Base-by-base conservation (phyloP, 73 alveolate genomes). In the Blepharisma stoltei region DNA sequence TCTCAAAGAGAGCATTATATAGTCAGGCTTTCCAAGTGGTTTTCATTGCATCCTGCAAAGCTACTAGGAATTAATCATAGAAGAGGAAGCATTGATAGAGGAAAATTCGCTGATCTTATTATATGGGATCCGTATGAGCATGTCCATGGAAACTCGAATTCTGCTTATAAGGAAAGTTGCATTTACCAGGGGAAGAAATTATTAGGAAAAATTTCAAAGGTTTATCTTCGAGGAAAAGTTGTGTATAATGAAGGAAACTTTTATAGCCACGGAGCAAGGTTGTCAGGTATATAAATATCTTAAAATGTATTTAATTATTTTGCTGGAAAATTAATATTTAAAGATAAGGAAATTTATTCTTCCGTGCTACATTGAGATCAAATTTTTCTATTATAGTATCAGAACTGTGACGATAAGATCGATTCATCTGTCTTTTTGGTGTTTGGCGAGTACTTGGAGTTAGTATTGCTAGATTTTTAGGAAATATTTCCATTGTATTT, bases 41-140 rank as follows among this genome's bases (percentile, higher is more conserved):
- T 52, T 11, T 14, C 27, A 14, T 52, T 52, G 23, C 23, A 52
- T 4, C 66, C 66, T 14, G 66, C 66, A 4, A 11, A 52, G 23
- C n/a, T 52, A 4, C 23, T 52, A 52, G 66, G 66, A 20, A 20
- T 52, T 52, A 52, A 52, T 52, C 27, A 52, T 4, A 14, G 66
- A 14, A 52, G 66, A 52, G 66, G 66, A 52, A 14, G 27, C 27
- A 52, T 52, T 4, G n/a, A 20, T 52, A 52, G 23, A 52, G 66
- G 66, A 52, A 52, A 52, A 52, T 14, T 52, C 66, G 66, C 66
- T 52, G 66, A 52, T 52, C 66, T 52, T 52, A 52, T 52, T 52
- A 20, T 52, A 52, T 52, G 66, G 66, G 23, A 52, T 20, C 66
- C 66, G 0, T 14, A 20, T 14, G 66, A 52, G 4, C n/a, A 52